Evolutionary conservation across 2,329 filamentous ascomycete species (phyloP), one percentile per base, ranked within the genome.

Genomic region (Phialophora macrospora): DNA sequence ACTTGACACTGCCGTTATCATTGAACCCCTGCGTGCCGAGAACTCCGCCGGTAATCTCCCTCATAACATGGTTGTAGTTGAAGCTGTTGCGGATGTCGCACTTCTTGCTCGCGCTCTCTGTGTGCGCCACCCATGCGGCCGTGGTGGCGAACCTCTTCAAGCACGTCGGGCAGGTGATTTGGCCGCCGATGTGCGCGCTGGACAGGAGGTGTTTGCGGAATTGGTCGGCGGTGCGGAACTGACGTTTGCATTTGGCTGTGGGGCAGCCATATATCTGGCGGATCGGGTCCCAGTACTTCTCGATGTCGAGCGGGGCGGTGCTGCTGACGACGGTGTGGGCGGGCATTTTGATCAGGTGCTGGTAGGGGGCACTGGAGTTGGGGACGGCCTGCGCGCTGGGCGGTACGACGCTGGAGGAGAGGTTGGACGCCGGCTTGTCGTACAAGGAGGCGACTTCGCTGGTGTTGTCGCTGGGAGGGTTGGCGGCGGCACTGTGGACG

Each of bases 111-210:
- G 72, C 70, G 1, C 75, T 75, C 67, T 81, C 80, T 62, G 75
- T 76, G 63, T 82, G 80, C 0, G 76, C 75, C n/a, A 80, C 72
- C 3, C 81, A 72, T 0, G 78, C 78, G 0, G 76, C 66, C 0
- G 73, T 75, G 11, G 73, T 75, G 28, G 75, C 75, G 73, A 80
- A 82, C 28, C 69, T 55, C 44, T 75, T 77, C 55, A 75, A 68
- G 52, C 80, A 82, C 17, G 72, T 71, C 5, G 79, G 77, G 62
- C 80, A 82, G 44, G 76, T 77, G 55, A 71, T 71, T 28, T 72
- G 72, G 17, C 70, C 64, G 68, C 62, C 51, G 28, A 65, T 63
- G 58, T 76, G 74, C 9, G 69, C 65, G 14, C 68, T 66, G 34
- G 72, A 72, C 14, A 67, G 62, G 28, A 80, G 60, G 63, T 81